Evolutionary conservation across 2,329 filamentous ascomycete genomes (phyloP), one percentile per base, ranked within the genome.

Genomic region (Sporothrix luriei): DNA sequence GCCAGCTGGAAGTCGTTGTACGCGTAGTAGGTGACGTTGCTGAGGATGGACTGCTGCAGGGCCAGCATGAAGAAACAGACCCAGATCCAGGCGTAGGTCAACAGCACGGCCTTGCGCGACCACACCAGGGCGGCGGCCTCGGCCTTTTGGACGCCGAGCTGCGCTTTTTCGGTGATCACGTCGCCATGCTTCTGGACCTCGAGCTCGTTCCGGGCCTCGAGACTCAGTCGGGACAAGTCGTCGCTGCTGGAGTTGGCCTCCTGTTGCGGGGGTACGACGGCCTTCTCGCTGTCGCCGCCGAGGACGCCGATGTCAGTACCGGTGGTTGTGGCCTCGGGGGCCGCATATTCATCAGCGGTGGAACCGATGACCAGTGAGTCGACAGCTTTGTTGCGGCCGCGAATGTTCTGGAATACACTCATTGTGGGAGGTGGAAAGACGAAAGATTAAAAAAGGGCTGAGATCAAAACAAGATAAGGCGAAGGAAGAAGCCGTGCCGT

Each of bases 1-100:
- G 88, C 87, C n/a, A 77, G 74, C 19, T 77, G 71, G 73, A 87
- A 89, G 52, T 76, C 76, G 73, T 82, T 84, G 43, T 84, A 85
- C 49, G 84, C 81, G 72, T 81, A 86, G 26, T 83, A 80, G 3
- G 76, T 79, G 54, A 86, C 73, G 69, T 79, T 81, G 64, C 75
- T 74, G 14, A 80, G 76, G 67, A 81, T 77, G 51, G 78, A 78
- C 70, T 80, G 77, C 68, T 80, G 76, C 57, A 79, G 77, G 7
- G 79, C 78, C 40, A 76, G 75, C 72, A 80, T 75, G 57, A 82
- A 80, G 73, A 78, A 80, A 71, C 81, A 77, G 52, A 80, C 70
- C 80, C 80, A 82, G 66, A 81, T 80, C 51, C 78, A 80, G 66
- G 16, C 73, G 69, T 69, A 70, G 6, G 48, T 69, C 1, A 43